phyloP scores from a whole-genome alignment of 768 basidiomycete genomes.

The Lactarius deliciosus region DNA sequence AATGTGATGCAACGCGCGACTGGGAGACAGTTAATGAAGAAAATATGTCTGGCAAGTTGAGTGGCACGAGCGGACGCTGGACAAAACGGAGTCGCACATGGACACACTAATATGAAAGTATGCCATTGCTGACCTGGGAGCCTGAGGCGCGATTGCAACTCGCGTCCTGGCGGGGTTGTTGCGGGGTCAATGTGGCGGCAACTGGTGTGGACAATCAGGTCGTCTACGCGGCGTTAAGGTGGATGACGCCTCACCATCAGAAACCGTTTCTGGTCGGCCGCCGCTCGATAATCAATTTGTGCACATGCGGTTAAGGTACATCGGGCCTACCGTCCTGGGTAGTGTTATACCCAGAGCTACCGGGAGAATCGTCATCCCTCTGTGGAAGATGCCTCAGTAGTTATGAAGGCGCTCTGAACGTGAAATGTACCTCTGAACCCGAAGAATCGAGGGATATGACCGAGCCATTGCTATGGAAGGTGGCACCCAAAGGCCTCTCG shows the following conservation, averaged over 20 bases:
- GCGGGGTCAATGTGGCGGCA: neutral
- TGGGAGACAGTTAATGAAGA: neutral
- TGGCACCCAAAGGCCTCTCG: constrained; percentile 1
- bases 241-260: neutral
- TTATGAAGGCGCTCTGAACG: neutral
- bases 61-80: constrained; percentile 4
- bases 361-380: constrained; percentile 3
- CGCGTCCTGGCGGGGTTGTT: neutral
- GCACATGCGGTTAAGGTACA: constrained; percentile 1
- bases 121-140: neutral
- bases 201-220: neutral
- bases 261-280: neutral
- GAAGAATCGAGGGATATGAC: constrained; percentile 21
- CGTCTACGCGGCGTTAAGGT: neutral
- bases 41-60: constrained; percentile 8
- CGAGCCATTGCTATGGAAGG: neutral
- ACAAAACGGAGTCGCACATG: neutral
- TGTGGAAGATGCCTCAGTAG: neutral
- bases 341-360: neutral
- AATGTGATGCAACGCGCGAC: neutral
- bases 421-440: constrained; percentile 11
- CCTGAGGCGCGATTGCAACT: neutral
- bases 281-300: neutral
- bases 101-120: neutral
- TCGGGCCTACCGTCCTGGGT: neutral